Conservation (phyloP, 768 basidiomycete genomes). For the Suillus luteus region DNA sequence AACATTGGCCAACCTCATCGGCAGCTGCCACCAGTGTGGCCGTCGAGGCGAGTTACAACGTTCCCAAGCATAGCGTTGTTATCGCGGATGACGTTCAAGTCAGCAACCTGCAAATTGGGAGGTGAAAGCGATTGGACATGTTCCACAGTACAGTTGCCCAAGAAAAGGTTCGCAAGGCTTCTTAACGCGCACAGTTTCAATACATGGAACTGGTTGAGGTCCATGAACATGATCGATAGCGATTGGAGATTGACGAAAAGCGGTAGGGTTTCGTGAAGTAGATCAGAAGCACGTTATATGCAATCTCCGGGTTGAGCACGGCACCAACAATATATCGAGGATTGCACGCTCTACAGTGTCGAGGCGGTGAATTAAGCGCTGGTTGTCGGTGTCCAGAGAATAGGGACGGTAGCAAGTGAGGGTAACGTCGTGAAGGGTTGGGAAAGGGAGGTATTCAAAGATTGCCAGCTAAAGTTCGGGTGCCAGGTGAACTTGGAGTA, state of each 20-base stretch:
- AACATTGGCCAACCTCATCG: no score
- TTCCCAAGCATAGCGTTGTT: neutral
- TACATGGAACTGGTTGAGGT: constrained; percentile 4
- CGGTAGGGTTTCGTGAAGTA: constrained; percentile 9
- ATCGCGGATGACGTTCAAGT: constrained; percentile 6
- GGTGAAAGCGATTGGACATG: neutral
- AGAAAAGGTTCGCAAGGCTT: neutral
- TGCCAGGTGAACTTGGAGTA: neutral
- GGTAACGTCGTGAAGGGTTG: constrained; percentile 2
- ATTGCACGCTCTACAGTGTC: constrained; percentile 9
- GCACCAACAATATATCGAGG: constrained; percentile 12
- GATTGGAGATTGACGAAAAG: constrained; percentile 9
- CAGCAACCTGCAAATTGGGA: neutral
- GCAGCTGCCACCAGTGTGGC: no score
- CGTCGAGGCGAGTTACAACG: no score
- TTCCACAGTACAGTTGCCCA: constrained; percentile 9
- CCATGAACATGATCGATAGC: constrained; percentile 11
- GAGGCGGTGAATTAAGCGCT: neutral
- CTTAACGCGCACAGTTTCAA: constrained; percentile 6
- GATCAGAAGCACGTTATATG: constrained; percentile 2
- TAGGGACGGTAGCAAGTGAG: constrained; percentile 13
- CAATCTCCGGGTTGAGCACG: neutral
- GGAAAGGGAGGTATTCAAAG: constrained; percentile 2
- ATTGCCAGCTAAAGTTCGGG: constrained; percentile 11
- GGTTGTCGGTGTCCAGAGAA: constrained; percentile 4